Conservation (phyloP, 2,329 filamentous ascomycete species). For the Aspergillus hiratsukae region DNA sequence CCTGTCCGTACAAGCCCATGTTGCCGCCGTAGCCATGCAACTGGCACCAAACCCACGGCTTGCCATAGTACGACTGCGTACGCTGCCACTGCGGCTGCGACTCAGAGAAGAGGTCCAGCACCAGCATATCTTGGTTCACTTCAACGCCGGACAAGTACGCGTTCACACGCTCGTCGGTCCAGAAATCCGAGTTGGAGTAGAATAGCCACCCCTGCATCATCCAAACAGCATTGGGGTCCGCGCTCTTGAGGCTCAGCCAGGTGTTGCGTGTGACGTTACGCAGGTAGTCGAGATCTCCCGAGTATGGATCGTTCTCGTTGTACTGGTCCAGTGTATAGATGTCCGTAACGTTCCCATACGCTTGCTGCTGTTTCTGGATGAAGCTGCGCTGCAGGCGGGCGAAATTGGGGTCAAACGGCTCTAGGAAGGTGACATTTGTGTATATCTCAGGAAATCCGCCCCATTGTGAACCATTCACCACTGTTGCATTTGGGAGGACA, state of each 20-base stretch:
- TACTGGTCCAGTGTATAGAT: slow-evolving; percentile 52
- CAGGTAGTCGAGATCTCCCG: slow-evolving; percentile 43
- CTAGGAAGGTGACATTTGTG: background rate
- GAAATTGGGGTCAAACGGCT: background rate
- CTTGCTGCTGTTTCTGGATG: slow-evolving; percentile 43
- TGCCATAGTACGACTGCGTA: slow-evolving; percentile 48
- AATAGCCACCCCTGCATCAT: slow-evolving; percentile 55
- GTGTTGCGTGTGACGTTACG: slow-evolving; percentile 42
- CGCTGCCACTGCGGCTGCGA: slow-evolving; percentile 49
- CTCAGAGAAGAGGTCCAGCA: slow-evolving; percentile 51
- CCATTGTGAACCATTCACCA: slow-evolving; percentile 39
- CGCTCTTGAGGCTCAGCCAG: slow-evolving; percentile 46
- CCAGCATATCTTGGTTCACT: slow-evolving; percentile 44
- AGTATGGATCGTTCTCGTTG: slow-evolving; percentile 49
- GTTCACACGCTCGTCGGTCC: slow-evolving; percentile 46
- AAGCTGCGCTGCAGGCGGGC: slow-evolving; percentile 28
- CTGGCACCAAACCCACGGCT: slow-evolving; percentile 53
- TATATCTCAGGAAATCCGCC: background rate
- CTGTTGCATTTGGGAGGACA: slow-evolving; percentile 40
- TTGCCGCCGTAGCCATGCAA: slow-evolving; percentile 50
- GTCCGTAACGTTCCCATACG: slow-evolving; percentile 47
- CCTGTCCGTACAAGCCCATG: slow-evolving; percentile 49
- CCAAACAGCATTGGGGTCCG: slow-evolving; percentile 48
- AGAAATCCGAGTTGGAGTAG: slow-evolving; percentile 42
- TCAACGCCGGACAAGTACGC: slow-evolving; percentile 48